Evolutionary conservation across 2,329 filamentous ascomycete species (phyloP), one percentile per base, ranked within the genome.

Genomic region (Hyphodiscus sp.): DNA sequence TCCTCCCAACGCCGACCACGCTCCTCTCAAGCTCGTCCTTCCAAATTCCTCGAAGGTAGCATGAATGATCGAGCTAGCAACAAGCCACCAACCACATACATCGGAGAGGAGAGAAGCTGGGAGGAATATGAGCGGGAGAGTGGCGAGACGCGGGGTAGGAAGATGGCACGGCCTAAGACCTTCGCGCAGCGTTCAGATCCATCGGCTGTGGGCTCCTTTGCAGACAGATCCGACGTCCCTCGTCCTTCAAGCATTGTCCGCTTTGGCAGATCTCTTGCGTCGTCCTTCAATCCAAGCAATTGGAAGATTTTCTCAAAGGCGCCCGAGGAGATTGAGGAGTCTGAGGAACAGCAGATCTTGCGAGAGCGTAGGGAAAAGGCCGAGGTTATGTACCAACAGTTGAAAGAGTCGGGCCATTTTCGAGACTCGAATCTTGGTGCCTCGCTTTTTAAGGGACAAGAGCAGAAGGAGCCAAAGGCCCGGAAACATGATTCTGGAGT

Each of bases 1-100:
- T 42, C 18, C 42, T 44, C 18, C 16, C 18, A 44, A 11, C 44
- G 45, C 30, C 55, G 56, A 8, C 61, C 59, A 47, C 66, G 64
- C 55, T 30, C 67, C 56, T 67, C 71, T 55, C 67, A 72, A 56
- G 71, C 61, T 74, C 81, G 73, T 67, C 82, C 71, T 75, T 95
- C 79, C 64, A 85, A 72, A 51, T 86, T 86, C 60, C 70, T 80
- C 41, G 91, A 96, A 71, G 91, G 87, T 42, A 92, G 86, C 64
- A 92, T 96, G 88, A 89, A 85, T 65, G 89, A 95, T 69, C 83
- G 87, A 59, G 76, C 81, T 30, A 91, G 87, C 65, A 78, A 82
- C 54, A 80, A 77, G 55, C 89, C 89, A 26, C 66, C 67, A 11
- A 48, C 50, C 33, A 52, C 61, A 43, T 69, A 65, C 41, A 51